Evolutionary conservation across 805 yeast species (phyloP).

Genomic region (Metschnikowia vanudenii): DNA sequence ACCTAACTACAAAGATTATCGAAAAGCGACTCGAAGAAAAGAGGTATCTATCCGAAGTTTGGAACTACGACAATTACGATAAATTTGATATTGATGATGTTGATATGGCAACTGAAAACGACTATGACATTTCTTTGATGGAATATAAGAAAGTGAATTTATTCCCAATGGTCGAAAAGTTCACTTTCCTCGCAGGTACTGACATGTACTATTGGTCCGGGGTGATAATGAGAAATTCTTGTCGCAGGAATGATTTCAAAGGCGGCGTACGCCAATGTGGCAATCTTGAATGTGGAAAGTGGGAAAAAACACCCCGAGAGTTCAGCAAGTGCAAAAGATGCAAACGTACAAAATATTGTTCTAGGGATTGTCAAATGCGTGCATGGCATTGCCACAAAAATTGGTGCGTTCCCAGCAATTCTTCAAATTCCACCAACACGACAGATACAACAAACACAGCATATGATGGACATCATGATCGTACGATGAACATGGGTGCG

Average conservation of each 20-base stretch:
- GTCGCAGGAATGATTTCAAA: slow-evolving; percentile 80
- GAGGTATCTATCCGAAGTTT: slow-evolving; percentile 29
- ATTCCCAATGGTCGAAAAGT: slow-evolving; percentile 89
- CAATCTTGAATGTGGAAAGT: slow-evolving; percentile 84
- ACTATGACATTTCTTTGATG: slow-evolving; percentile 42
- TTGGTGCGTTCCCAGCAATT: slow-evolving; percentile 73
- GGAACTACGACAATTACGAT: slow-evolving; percentile 42
- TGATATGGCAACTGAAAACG: slow-evolving; percentile 14
- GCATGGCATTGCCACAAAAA: slow-evolving; percentile 94
- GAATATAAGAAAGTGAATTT: slow-evolving; percentile 59
- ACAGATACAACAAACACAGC: slow-evolving; percentile 13
- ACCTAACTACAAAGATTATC: slow-evolving; percentile 32
- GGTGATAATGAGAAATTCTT: slow-evolving; percentile 94
- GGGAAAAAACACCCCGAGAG: slow-evolving; percentile 89
- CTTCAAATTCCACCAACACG: slow-evolving; percentile 25
- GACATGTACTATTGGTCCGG: slow-evolving; percentile 97
- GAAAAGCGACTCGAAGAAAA: slow-evolving; percentile 34
- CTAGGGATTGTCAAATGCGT: slow-evolving; percentile 83
- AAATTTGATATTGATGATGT: slow-evolving; percentile 41
- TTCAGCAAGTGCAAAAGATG: slow-evolving; percentile 95
- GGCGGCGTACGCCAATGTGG: slow-evolving; percentile 97
- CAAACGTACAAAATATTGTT: slow-evolving; percentile 91
- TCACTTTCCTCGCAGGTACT: slow-evolving; percentile 67
- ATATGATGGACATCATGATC: slow-evolving; percentile 14
- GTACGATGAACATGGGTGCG: slow-evolving; percentile 15